Evolutionary conservation across 2,329 filamentous ascomycete genomes (phyloP).

Genomic region (Escovopsis weberi): DNA sequence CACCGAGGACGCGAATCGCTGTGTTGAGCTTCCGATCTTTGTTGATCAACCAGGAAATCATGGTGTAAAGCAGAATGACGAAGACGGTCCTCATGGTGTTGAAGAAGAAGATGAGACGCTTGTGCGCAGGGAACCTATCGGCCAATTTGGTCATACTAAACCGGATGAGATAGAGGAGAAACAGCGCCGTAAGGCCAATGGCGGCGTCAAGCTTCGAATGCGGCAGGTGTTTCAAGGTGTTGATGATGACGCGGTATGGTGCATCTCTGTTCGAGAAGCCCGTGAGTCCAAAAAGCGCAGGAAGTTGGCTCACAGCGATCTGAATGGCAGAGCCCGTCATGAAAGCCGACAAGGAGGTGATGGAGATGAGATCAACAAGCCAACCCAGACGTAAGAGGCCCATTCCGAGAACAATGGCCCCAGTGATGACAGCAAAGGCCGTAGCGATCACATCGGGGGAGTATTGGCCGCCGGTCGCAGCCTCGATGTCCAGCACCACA

Average conservation of each 20-base stretch:
- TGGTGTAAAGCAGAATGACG: conserved; percentile 79
- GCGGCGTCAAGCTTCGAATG: conserved; percentile 62
- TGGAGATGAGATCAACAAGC: conserved; percentile 85
- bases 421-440: conserved; percentile 62
- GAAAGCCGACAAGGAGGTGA: conserved; percentile 82
- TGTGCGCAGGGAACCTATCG: conserved; percentile 51
- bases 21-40: conserved; percentile 47
- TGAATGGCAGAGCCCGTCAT: conserved; percentile 93
- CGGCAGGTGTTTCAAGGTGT: conserved; percentile 60
- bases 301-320: conserved; percentile 74
- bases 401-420: conserved; percentile 61
- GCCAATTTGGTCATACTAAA: conserved; percentile 48
- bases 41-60: conserved; percentile 81
- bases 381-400: conserved; percentile 72
- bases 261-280: conserved; percentile 60
- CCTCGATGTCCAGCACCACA: conserved; percentile 52
- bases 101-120: conserved; percentile 77
- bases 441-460: conserved; percentile 57
- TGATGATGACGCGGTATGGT: conserved; percentile 72
- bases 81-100: conserved; percentile 83
- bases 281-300: conserved; percentile 64
- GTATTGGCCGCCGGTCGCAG: conserved; percentile 38
- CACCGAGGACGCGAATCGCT: conserved; percentile 58
- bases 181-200: conserved; percentile 71
- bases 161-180: conserved; percentile 64